Percentiles rank a stretch among this genome's conserved stretches.
Evolutionary conservation across 192 early-diverging fungal species (phyloP).

Genomic region (Coemansia sp.): DNA sequence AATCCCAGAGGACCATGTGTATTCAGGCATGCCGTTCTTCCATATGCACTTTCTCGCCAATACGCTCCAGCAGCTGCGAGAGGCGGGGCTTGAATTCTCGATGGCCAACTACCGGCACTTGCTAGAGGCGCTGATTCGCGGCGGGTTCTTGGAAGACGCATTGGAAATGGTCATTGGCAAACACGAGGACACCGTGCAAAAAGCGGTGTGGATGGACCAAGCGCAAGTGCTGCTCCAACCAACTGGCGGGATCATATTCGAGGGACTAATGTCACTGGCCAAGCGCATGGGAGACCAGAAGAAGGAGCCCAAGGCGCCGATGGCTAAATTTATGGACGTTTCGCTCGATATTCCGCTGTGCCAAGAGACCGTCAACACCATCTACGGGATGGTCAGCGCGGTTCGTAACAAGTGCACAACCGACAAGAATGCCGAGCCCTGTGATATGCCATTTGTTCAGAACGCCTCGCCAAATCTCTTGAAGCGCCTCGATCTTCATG

Average conservation of each 20-base stretch:
- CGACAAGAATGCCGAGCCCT: slow-evolving; percentile 13
- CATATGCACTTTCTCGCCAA: slow-evolving; percentile 41
- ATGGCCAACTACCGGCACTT: slow-evolving; percentile 47
- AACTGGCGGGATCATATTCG: neutral
- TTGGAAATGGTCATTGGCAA: slow-evolving; percentile 38
- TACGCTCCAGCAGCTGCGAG: slow-evolving; percentile 33
- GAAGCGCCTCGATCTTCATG: slow-evolving; percentile 29
- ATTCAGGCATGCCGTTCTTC: slow-evolving; percentile 36
- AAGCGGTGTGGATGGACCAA: slow-evolving; percentile 1
- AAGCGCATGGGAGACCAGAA: slow-evolving; percentile 5
- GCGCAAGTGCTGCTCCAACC: slow-evolving; percentile 9
- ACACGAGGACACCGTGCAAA: slow-evolving; percentile 20
- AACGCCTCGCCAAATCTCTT: slow-evolving; percentile 19
- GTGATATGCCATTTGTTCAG: slow-evolving; percentile 36
- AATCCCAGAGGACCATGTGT: slow-evolving; percentile 43
- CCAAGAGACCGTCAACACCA: slow-evolving; percentile 30
- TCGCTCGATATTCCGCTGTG: slow-evolving; percentile 36
- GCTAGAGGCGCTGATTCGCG: slow-evolving; percentile 40
- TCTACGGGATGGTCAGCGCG: slow-evolving; percentile 29
- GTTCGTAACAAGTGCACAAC: slow-evolving; percentile 27
- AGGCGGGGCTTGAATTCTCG: slow-evolving; percentile 41
- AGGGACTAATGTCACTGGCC: neutral
- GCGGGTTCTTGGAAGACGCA: slow-evolving; percentile 30
- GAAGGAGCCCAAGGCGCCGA: slow-evolving; percentile 5
- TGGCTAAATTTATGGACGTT: slow-evolving; percentile 36